Percentiles rank a stretch among this genome's conserved stretches.
These are phyloP conservation scores for Trichosporon sp. DNA, from an alignment of 1,284 basidiomycete genomes.

Conservation along the genomic window DNA sequence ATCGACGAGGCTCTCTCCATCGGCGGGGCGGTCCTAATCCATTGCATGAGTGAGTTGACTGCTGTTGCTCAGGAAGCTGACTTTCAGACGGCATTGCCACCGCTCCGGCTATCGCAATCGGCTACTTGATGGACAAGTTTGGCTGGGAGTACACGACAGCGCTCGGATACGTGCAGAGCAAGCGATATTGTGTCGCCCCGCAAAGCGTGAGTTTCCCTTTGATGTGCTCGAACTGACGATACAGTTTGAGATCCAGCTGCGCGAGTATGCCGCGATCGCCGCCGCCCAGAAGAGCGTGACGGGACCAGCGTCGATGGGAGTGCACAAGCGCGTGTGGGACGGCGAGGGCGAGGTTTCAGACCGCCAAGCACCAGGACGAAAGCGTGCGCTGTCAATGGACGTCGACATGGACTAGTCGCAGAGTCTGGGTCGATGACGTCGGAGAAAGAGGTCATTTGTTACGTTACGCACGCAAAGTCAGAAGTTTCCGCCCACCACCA, in stretches of 20 bases:
- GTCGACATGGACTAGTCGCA: neutral
- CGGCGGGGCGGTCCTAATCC: constrained; percentile 75
- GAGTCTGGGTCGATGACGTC: too few species aligned
- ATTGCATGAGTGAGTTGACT: constrained; percentile 78
- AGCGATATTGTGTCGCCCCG: constrained; percentile 82
- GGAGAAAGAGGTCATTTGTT: neutral
- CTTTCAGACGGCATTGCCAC: constrained; percentile 72
- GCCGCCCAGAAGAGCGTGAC: constrained; percentile 33
- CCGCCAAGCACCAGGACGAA: neutral
- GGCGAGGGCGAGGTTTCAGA: constrained; percentile 10
- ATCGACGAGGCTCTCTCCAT: constrained; percentile 64
- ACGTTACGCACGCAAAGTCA: too few species aligned
- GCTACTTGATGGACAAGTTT: constrained; percentile 83
- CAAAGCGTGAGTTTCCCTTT: constrained; percentile 54
- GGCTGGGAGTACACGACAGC: constrained; percentile 71
- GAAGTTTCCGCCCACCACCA: neutral
- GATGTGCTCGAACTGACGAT: neutral
- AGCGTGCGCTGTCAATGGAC: constrained; percentile 1
- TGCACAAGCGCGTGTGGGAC: constrained; percentile 21
- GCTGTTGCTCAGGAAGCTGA: neutral
- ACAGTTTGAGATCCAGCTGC: constrained; percentile 78
- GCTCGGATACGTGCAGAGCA: constrained; percentile 75
- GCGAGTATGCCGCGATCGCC: constrained; percentile 84
- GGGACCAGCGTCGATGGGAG: constrained; percentile 1
- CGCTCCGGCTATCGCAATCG: constrained; percentile 80